Base-by-base conservation (phyloP, 2,329 filamentous ascomycete genomes). In the Neonectria hederae region DNA sequence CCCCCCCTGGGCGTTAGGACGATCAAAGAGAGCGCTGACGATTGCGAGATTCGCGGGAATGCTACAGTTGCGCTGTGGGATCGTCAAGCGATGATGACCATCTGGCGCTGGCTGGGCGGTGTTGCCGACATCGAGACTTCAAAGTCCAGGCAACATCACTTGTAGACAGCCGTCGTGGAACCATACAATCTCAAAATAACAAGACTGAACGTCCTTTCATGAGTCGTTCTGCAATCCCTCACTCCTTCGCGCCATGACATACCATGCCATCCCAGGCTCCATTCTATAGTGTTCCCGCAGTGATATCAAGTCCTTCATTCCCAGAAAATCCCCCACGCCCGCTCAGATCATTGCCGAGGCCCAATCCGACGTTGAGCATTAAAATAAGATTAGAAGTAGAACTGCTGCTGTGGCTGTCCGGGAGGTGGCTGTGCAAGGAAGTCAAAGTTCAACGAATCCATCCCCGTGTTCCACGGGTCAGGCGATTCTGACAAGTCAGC, bases 371-470 rank as follows among this genome's bases (percentile, higher is more conserved):
- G 22, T 32, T 32, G 21, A 53, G 35, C 24, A 35, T 26, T 17
- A 54, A 22, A 52, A 21, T n/a, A 21, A 43, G 21, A 45, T 62
- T 76, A 88, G 67, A 87, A 89, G 71, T 88, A 88, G 67, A 85
- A 88, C 66, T 86, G 85, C 65, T 87, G 86, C 66, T 84, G 82
- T 17, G 84, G 83, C 67, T 88, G 86, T 4, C 86, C 86, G 0
- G 86, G 86, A 5, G 86, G 85, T 9, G 86, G 84, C 68, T 88
- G 86, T 0, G 86, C 84, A 61, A 87, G 74, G 67, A 89, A 89
- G 71, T 88, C 86, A 75, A 88, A 88, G 72, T 83, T 88, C 81
- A 89, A 83, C 35, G 82, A 76, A 70, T 88, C 87, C 60, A 86
- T 76, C 48, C 82, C 84, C 7, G 82, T 80, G 65, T 87, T 87